Base-by-base conservation (phyloP, 768 basidiomycete genomes). In the Jaapia argillacea region DNA sequence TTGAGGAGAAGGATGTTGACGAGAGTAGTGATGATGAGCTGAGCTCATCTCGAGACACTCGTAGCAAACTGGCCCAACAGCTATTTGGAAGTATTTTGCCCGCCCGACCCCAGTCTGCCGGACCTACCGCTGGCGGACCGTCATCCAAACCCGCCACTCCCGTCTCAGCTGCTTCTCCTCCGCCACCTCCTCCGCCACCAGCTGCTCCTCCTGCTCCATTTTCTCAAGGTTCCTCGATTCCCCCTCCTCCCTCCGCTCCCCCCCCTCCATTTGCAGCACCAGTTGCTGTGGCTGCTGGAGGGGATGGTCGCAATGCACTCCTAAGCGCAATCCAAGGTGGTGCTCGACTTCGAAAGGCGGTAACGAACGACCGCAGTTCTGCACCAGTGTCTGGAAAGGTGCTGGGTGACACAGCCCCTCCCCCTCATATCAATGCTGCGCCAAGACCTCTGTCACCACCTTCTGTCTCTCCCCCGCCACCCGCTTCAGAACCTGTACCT, bases 1-100 rank as follows among this genome's bases (percentile, higher is more conserved):
- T 88, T 40, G 67, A 76, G 54, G 89, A 92, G 59, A 79, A 76
- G 35, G 74, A 72, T 5, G 73, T 75, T 3, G 73, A 75, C 4
- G 80, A 83, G 51, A 81, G 77, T 48, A 82, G 78, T 42, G 88
- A 90, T 43, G 90, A 91, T 58, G 90, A 91, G 46, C 65, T 83
- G 39, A 68, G 71, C n/a, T 70, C 70, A 12, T 78, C 75, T 3
- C 70, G 92, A 36, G 70, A 66, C 41, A 74, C 69, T 14, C 71
- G 86, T 13, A 72, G 73, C 45, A 76, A 79, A 43, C 76, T 98
- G 28, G 93, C 93, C 5, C 71, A 76, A 48, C 71, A 79, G 45
- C 56, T 97, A 36, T 97, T 97, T 57, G 83, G 85, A 10, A 72
- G 65, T 44, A 75, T 85, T 44, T 56, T 86, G 26, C 82, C 77